A percentile compares a stretch with the other conserved stretches of the same genome.
Evolutionary conservation across 179 eudicot species (phyloP).

Genomic region (Pouteria campechiana): DNA sequence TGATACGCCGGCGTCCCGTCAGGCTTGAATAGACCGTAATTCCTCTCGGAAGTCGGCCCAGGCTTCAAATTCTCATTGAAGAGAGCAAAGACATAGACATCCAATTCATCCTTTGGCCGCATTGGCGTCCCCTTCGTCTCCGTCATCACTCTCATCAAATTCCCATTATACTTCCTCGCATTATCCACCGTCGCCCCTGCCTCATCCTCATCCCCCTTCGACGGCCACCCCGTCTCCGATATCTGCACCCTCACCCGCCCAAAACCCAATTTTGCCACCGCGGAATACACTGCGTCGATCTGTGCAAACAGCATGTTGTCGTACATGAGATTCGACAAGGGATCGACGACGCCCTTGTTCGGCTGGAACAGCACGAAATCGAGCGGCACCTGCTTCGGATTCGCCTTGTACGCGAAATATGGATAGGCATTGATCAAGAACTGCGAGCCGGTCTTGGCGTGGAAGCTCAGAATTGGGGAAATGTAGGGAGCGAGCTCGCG

Average conservation of each 20-base stretch:
- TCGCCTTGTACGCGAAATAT: constrained; percentile 62
- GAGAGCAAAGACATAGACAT: constrained; percentile 58
- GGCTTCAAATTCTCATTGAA: constrained; percentile 88
- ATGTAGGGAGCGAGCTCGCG: constrained; percentile 28
- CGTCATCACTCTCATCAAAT: constrained; percentile 38
- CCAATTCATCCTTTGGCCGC: constrained; percentile 45
- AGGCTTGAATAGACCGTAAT: constrained; percentile 77
- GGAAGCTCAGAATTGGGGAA: constrained; percentile 41
- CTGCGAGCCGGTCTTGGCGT: constrained; percentile 47
- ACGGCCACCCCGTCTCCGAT: constrained; percentile 95
- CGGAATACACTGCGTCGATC: constrained; percentile 72
- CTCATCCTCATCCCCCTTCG: constrained; percentile 77
- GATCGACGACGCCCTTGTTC: constrained; percentile 38
- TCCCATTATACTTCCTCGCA: constrained; percentile 70
- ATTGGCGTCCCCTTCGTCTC: constrained; percentile 63
- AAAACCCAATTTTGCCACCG: constrained; percentile 34
- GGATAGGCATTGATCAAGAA: constrained; percentile 83
- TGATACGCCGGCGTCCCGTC: constrained; percentile 62
- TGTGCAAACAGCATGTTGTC: constrained; percentile 85
- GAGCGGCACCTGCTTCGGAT: constrained; percentile 45
- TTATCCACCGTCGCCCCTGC: constrained; percentile 63
- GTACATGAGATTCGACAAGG: constrained; percentile 35
- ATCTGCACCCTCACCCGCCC: constrained; percentile 44
- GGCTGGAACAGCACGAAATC: constrained; percentile 62
- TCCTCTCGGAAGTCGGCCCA: constrained; percentile 83